A percentile compares a stretch with the other conserved stretches of the same genome.
Evolutionary conservation across 352 stramenopile genomes (phyloP).

Genomic region (Phytopythium sindhum): DNA sequence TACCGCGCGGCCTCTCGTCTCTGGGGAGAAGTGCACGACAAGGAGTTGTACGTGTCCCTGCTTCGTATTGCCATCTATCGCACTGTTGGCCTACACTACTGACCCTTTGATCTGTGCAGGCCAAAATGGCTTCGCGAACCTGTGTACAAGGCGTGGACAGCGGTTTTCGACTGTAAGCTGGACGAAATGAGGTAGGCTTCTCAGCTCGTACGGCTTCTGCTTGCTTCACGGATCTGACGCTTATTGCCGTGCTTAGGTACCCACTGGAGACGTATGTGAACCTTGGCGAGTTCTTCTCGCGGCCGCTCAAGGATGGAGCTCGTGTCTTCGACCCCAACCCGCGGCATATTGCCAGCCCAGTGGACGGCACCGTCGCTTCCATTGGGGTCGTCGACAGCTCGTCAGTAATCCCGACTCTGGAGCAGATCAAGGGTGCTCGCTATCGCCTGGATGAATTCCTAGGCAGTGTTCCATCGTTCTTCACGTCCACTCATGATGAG

Average conservation of each 20-base stretch:
- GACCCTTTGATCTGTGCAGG: conserved; percentile 16
- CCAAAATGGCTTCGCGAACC: conserved; percentile 62
- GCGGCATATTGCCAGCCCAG: conserved; percentile 40
- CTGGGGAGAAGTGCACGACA: conserved; percentile 76
- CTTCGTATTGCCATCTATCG: neutral
- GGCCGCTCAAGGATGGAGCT: conserved; percentile 64
- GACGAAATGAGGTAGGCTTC: conserved; percentile 64
- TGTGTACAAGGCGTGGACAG: conserved; percentile 83
- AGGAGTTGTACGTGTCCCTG: conserved; percentile 59
- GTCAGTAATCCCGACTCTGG: conserved; percentile 49
- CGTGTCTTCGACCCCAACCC: conserved; percentile 39
- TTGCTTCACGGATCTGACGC: conserved; percentile 4
- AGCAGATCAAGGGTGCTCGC: conserved; percentile 79
- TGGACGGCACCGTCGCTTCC: conserved; percentile 59
- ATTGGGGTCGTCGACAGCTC: conserved; percentile 51
- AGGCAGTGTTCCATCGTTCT: conserved; percentile 56
- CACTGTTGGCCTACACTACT: conserved; percentile 1
- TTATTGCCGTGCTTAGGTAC: conserved; percentile 19
- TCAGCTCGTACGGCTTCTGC: neutral
- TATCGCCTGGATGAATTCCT: conserved; percentile 86
- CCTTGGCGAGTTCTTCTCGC: conserved; percentile 83
- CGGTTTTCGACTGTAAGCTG: conserved; percentile 76
- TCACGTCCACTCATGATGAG: conserved; percentile 18
- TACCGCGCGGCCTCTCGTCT: conserved; percentile 75
- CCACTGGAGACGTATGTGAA: conserved; percentile 71